Conservation (phyloP, 306 rosid genomes). For the Vicia faba region DNA sequence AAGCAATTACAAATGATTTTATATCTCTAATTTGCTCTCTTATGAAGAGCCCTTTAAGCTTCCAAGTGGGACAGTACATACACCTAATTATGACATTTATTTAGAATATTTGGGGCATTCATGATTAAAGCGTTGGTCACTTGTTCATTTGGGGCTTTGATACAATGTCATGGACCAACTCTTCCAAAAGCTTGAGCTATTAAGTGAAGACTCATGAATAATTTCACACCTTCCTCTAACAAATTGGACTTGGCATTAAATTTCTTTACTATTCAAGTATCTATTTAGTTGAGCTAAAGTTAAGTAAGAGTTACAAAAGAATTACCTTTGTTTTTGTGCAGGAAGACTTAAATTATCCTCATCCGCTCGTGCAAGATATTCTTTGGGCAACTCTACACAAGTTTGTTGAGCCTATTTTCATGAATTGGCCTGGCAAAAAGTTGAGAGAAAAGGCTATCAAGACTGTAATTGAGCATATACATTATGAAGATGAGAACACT, state of each 20-base stretch:
- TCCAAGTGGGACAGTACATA: conserved; percentile 20
- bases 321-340: conserved; percentile 44
- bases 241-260: conserved; percentile 24
- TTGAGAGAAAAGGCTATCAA: conserved; percentile 77
- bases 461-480: conserved; percentile 72
- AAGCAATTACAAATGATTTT: neutral
- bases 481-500: conserved; percentile 94
- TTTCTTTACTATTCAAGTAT: conserved; percentile 23
- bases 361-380: conserved; percentile 79
- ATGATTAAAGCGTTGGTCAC: conserved; percentile 14
- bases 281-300: conserved; percentile 36
- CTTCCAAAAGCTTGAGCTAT: conserved; percentile 13
- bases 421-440: conserved; percentile 87
- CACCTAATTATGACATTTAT: conserved; percentile 14
- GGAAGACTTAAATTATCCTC: conserved; percentile 95
- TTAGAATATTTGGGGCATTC: conserved; percentile 6
- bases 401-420: conserved; percentile 67
- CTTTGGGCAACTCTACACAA: conserved; percentile 84
- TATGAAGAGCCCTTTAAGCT: conserved; percentile 9
- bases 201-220: neutral
- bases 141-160: conserved; percentile 2
- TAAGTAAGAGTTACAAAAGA: conserved; percentile 25
- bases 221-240: conserved; percentile 24
- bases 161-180: neutral
- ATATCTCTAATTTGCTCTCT: neutral